phyloP scores from a whole-genome alignment of 257 asterid genomes.

The Gentiana straminea region DNA sequence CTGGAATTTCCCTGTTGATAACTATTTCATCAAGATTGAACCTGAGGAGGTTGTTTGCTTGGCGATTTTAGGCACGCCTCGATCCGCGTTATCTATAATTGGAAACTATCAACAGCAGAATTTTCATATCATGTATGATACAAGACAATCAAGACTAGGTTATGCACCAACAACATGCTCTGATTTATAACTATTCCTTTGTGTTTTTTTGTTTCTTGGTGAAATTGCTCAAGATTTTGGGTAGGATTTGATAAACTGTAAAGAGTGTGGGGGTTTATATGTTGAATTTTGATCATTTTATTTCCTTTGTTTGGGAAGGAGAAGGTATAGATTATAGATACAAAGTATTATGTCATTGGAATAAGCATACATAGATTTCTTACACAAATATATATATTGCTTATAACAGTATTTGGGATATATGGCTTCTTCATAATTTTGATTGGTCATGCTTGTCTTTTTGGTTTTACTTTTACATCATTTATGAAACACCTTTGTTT shows the following conservation, averaged over 20 bases:
- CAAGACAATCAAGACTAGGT: slow-evolving; percentile 67
- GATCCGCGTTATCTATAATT: slow-evolving; percentile 61
- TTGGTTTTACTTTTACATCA: too few relatives aligned
- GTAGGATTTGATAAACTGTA: not conserved
- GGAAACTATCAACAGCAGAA: slow-evolving; percentile 96
- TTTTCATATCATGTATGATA: slow-evolving; percentile 69
- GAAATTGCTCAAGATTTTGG: not conserved
- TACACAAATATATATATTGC: too few relatives aligned
- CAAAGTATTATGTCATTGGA: too few relatives aligned
- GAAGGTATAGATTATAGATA: too few relatives aligned
- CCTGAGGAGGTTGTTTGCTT: slow-evolving; percentile 69
- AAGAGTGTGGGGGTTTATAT: not conserved
- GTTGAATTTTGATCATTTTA: not conserved
- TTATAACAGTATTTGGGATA: too few relatives aligned
- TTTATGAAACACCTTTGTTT: too few relatives aligned
- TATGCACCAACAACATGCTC: slow-evolving; percentile 70
- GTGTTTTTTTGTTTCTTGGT: not conserved
- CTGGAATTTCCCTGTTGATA: slow-evolving; percentile 83
- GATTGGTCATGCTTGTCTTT: too few relatives aligned
- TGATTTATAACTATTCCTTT: slow-evolving; percentile 22
- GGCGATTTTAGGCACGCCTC: slow-evolving; percentile 76
- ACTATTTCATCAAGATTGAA: slow-evolving; percentile 65
- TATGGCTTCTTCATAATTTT: too few relatives aligned
- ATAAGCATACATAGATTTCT: too few relatives aligned
- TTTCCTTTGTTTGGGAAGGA: not conserved